Evolutionary conservation across 2,329 filamentous ascomycete genomes (phyloP), one percentile per base, ranked within the genome.

Genomic region (Pseudogymnoascus sp.): DNA sequence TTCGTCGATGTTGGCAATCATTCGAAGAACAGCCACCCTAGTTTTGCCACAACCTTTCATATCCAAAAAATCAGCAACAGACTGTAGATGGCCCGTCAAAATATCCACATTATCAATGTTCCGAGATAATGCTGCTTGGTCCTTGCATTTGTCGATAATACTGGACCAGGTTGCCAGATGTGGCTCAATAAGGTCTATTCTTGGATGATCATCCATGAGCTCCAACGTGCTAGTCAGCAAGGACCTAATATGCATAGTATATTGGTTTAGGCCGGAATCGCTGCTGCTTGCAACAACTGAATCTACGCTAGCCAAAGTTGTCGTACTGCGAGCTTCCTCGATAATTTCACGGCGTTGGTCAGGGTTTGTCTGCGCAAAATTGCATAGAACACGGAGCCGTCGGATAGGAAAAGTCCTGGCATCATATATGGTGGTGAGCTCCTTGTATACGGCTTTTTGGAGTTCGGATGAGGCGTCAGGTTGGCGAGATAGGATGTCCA

Each of bases 21-120:
- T 66, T 59, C 78, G 75, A 5, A 85, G 72, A n/a, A 78, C 73
- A 7, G 75, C 74, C 54, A 84, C 68, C 44, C 78, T 76, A 26
- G 77, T 68, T 58, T 76, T 77, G 66, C 80, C 79, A 33, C 81
- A 74, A 1, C 83, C 84, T 61, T 82, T 79, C 40, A 84, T 79
- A 58, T 80, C 79, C 4, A 85, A 75, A 66, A 79, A 87, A 62
- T 85, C 81, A 6, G 79, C 75, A 40, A 83, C 71, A 1, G 78
- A 76, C 60, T 79, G 76, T 37, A 88, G 71, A 58, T 84, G 79
- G 31, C 76, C 67, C 11, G 82, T 64, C 70, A 82, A 78, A 50
- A 74, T 71, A 15, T 77, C 74, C 6, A 76, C 66, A 65, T 84
- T 77, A 50, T 83, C 80, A n/a, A 87, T 68, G 11, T 71, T 70